phyloP scores from a whole-genome alignment of 225 moss, liverwort and hornwort species.

The Physcomitrellopsis africana region DNA sequence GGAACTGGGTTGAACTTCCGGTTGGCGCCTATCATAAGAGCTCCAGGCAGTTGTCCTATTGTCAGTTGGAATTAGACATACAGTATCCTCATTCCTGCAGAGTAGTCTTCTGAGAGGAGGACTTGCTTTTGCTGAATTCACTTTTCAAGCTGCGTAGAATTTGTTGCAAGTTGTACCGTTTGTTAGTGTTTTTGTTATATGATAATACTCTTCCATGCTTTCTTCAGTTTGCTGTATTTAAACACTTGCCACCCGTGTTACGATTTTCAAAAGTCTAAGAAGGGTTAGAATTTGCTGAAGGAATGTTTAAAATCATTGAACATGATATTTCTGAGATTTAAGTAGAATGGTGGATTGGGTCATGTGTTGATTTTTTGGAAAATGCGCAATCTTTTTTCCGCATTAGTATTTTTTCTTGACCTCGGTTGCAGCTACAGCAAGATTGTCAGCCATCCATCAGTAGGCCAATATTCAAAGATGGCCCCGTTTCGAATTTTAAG shows the following conservation, averaged over 20 bases:
- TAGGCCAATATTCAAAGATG: constrained; percentile 92
- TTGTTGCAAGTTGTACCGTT: constrained; percentile 9
- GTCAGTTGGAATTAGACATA: constrained; percentile 89
- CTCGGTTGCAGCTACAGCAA: constrained; percentile 61
- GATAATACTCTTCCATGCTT: constrained; percentile 10
- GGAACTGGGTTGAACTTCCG: constrained; percentile 95
- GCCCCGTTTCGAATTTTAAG: constrained; percentile 98
- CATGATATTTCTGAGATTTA: neutral
- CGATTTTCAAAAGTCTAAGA: neutral
- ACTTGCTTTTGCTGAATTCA: neutral
- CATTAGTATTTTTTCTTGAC: constrained; percentile 39
- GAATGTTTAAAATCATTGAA: no score
- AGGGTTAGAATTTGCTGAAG: constrained; percentile 8
- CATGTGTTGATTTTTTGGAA: constrained; percentile 10
- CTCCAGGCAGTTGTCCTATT: constrained; percentile 67
- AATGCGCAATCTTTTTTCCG: neutral
- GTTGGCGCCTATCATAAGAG: constrained; percentile 62
- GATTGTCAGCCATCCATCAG: constrained; percentile 77
- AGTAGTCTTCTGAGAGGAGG: constrained; percentile 20
- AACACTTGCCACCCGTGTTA: neutral
- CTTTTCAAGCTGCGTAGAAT: constrained; percentile 7
- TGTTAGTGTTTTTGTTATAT: neutral
- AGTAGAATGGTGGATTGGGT: constrained; percentile 11
- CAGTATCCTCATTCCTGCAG: constrained; percentile 61
- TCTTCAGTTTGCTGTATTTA: constrained; percentile 18